These are phyloP conservation scores for Sphagnum magellanicum DNA, from an alignment of 228 moss, liverwort and hornwort genomes.

Conservation along the genomic window DNA sequence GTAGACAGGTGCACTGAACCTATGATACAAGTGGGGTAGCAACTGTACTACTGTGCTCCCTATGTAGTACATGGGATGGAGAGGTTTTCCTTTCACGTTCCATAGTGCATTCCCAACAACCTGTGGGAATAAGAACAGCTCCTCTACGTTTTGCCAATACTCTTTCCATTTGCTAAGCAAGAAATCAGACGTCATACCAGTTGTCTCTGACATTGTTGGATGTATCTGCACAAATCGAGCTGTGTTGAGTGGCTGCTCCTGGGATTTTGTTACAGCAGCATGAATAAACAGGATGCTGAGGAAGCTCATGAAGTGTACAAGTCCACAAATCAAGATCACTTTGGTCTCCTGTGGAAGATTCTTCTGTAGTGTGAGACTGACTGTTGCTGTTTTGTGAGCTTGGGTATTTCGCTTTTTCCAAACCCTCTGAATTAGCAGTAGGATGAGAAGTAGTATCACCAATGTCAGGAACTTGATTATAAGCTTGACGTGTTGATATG, in stretches of 20 bases:
- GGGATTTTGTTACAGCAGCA: constrained; percentile 13
- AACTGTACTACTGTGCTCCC: constrained; percentile 42
- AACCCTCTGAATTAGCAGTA: constrained; percentile 37
- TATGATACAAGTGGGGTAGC: constrained; percentile 48
- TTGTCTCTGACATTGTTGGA: not conserved
- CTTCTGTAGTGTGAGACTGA: not conserved
- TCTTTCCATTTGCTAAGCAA: constrained; percentile 9
- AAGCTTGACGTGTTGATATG: constrained; percentile 20
- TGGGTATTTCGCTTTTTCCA: constrained; percentile 24
- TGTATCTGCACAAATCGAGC: not conserved
- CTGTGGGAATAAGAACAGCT: constrained; percentile 51
- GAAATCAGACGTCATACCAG: no score
- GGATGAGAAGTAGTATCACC: constrained; percentile 29
- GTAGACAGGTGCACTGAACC: constrained; percentile 13
- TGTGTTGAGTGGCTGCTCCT: not conserved
- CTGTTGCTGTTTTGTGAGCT: constrained; percentile 3
- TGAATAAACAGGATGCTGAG: constrained; percentile 15
- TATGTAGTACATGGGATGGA: constrained; percentile 24
- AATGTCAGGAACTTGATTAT: constrained; percentile 38
- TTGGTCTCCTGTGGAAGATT: constrained; percentile 16
- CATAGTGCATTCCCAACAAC: constrained; percentile 31
- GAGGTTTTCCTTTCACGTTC: constrained; percentile 39
- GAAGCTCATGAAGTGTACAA: constrained; percentile 38
- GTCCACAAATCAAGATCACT: constrained; percentile 21
- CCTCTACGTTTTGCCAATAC: constrained; percentile 46